Conservation (phyloP, 139 green algal genomes). For the Volvox africanus region DNA sequence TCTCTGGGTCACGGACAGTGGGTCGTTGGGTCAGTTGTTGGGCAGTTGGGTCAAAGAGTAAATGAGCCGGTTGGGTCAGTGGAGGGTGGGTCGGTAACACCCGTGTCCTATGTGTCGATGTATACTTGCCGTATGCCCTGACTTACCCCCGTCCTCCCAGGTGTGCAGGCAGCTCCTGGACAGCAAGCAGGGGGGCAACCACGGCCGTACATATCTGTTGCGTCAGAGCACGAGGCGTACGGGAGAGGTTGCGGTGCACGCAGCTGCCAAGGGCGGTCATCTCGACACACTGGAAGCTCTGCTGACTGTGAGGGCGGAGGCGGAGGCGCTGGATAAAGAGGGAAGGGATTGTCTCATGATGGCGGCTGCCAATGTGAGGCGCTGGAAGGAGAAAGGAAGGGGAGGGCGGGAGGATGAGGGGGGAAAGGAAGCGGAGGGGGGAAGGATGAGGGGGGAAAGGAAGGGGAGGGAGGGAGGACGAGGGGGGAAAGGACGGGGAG, state of each 20-base stretch:
- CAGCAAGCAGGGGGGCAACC: constrained; percentile 50
- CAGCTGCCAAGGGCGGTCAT: constrained; percentile 55
- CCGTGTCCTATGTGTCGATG: too few species aligned
- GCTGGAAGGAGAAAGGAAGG: neutral
- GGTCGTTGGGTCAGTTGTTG: too few species aligned
- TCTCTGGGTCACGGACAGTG: too few species aligned
- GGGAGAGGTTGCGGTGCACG: constrained; percentile 54
- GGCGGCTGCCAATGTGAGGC: constrained; percentile 40
- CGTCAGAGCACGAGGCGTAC: constrained; percentile 15
- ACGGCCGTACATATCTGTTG: constrained; percentile 42
- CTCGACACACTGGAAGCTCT: constrained; percentile 47
- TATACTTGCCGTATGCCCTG: too few species aligned
- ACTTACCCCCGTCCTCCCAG: neutral
- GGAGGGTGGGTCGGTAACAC: neutral
- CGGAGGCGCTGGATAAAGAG: neutral
- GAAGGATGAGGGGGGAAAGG: too few species aligned
- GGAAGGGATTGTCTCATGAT: constrained; percentile 46
- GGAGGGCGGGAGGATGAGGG: too few species aligned
- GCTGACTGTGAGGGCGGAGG: constrained; percentile 20
- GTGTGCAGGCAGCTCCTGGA: constrained; percentile 41
- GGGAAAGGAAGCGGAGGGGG: too few species aligned
- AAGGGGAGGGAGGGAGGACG: too few species aligned
- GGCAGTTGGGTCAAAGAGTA: too few species aligned
- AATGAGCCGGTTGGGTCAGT: neutral
- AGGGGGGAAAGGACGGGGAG: too few species aligned